Evolutionary conservation across 139 green algal genomes (phyloP), one percentile per base, ranked within the genome.

Genomic region (Tetradesmus obliquus): DNA sequence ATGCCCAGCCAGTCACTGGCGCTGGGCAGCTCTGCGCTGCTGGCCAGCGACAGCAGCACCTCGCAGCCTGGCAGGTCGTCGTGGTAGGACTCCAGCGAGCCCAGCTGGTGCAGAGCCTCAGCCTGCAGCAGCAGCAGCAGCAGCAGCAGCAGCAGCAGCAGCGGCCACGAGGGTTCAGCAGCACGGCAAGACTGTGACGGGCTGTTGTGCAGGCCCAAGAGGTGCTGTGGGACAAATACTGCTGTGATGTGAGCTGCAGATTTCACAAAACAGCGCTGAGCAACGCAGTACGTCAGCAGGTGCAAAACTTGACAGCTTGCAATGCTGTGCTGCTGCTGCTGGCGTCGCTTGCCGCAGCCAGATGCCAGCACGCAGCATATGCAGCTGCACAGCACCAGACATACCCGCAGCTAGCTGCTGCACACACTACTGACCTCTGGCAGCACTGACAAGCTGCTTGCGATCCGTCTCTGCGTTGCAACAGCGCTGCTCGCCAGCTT

Each of bases 371-470:
- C 57, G 57, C 19, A 71, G 32, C 32, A 45, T 45, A 72, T 72
- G 60, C 60, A 13, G 10, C 19, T 45, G 2, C 22, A 7, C 3
- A 80, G 72, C 19, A 51, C 6, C 22, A 7, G 17, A 80, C 12
- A 80, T 80, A 45, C 72, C 5, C 7, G 1, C 5, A 17, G 74
- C 74, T 17, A 32, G 24, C 74, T 82, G 24, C 53, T 62, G 81
- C 81, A 69, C 45, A 32, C 80, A 55, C 32, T 20, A 9, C 66
- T 82, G 10, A 69, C 92, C 89, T 88, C 90, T 85, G 80, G 76
- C 51, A 84, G 0, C 1, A 22, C 22, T 71, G 86, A 55, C 17
- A 90, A 20, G 69, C 20, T n/a, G 53, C 71, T n/a, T 12, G 51
- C 86, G 22, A 83, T 24, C 5, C 45, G 20, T 13, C 51, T 24